phyloP scores from a whole-genome alignment of 2,329 filamentous ascomycete genomes.

The Thielaviopsis euricoi region DNA sequence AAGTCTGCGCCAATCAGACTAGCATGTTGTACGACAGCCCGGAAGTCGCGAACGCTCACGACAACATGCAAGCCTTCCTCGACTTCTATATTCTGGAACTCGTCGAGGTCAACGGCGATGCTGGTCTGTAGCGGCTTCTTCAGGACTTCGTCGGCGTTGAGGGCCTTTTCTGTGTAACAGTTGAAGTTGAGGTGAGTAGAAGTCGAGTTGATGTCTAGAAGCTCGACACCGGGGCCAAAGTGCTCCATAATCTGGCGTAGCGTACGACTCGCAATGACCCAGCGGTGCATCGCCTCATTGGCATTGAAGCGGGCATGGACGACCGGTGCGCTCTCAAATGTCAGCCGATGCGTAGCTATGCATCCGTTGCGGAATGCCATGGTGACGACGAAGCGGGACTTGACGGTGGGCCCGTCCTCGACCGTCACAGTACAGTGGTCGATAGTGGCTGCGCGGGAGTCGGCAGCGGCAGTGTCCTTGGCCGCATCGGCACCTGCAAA shows the following conservation, averaged over 20 bases:
- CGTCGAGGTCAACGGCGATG: slow-evolving; percentile 57
- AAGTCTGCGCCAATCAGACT: slow-evolving; percentile 51
- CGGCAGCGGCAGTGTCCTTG: slow-evolving; percentile 23
- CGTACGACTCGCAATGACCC: slow-evolving; percentile 55
- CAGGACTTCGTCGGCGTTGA: slow-evolving; percentile 51
- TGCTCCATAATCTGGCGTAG: slow-evolving; percentile 64
- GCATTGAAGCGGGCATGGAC: slow-evolving; percentile 62
- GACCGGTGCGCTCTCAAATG: slow-evolving; percentile 57
- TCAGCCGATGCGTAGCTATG: slow-evolving; percentile 60
- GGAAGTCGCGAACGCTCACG: slow-evolving; percentile 70
- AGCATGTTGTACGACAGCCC: slow-evolving; percentile 61
- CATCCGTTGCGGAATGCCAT: slow-evolving; percentile 61
- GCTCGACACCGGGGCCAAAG: slow-evolving; percentile 65
- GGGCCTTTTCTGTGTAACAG: slow-evolving; percentile 66
- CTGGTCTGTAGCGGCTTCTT: slow-evolving; percentile 71
- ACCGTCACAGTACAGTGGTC: slow-evolving; percentile 60
- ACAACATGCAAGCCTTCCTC: slow-evolving; percentile 64
- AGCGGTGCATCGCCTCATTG: slow-evolving; percentile 48
- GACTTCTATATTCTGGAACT: slow-evolving; percentile 60
- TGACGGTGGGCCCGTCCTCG: slow-evolving; percentile 52
- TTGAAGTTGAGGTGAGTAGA: slow-evolving; percentile 61
- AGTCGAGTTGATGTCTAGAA: slow-evolving; percentile 62
- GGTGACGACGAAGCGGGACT: slow-evolving; percentile 58
- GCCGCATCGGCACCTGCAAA: slow-evolving; percentile 41
- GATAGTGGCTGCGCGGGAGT: slow-evolving; percentile 50